Conservation (phyloP, 2,329 filamentous ascomycete genomes). For the Xylaria sp. region DNA sequence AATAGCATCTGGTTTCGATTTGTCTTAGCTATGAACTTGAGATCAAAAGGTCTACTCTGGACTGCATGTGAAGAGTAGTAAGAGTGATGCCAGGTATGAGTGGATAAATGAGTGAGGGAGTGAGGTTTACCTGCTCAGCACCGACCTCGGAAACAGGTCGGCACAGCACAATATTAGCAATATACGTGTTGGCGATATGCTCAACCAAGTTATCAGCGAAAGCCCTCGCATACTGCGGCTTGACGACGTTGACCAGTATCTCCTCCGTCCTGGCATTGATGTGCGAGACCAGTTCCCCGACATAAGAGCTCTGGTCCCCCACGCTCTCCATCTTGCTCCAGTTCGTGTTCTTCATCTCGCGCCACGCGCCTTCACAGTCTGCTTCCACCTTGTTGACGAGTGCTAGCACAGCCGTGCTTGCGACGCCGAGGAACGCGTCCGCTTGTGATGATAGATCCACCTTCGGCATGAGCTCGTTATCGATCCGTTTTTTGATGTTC, state of each 20-base stretch:
- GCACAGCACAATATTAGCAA: conserved; percentile 86
- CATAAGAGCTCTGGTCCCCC: conserved; percentile 92
- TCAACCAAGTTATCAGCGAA: conserved; percentile 98
- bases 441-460: conserved; percentile 94
- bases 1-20: conserved; percentile 78
- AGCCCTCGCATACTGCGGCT: conserved; percentile 92
- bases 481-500: conserved; percentile 90
- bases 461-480: conserved; percentile 75
- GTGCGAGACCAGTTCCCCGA: conserved; percentile 79
- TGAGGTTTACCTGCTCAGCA: conserved; percentile 78
- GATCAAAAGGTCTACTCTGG: not conserved
- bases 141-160: conserved; percentile 92
- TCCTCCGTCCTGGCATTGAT: conserved; percentile 78
- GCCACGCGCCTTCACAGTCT: conserved; percentile 87
- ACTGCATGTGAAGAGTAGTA: not conserved
- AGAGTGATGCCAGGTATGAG: not conserved
- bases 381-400: conserved; percentile 86
- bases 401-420: conserved; percentile 83
- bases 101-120: too few relatives aligned
- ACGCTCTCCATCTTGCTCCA: conserved; percentile 96
- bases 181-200: conserved; percentile 79
- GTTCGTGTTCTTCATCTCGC: conserved; percentile 95
- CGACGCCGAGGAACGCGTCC: conserved; percentile 94
- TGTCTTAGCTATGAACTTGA: not conserved
- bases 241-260: conserved; percentile 80